Evolutionary conservation across 768 basidiomycete species (phyloP), one percentile per base, ranked within the genome.

Genomic region (Collybia sp.): DNA sequence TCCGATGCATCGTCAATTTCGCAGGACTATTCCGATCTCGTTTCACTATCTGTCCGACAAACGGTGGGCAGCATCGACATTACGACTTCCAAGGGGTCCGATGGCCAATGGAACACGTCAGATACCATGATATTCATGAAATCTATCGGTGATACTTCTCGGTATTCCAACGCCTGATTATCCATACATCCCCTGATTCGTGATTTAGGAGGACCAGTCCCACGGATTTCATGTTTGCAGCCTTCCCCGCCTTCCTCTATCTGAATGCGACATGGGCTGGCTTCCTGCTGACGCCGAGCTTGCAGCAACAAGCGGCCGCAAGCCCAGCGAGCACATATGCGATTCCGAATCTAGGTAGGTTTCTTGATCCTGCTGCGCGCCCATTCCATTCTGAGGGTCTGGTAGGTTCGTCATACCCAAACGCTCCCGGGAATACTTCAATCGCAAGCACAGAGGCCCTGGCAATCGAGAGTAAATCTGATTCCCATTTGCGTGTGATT

Each of bases 221-320:
- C 1, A 77, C 82, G 8, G 81, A n/a, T n/a, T n/a, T 80, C 17
- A 71, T 71, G 19, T 72, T 73, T 58, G 71, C 71, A 3, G 60
- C 78, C 6, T 81, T 75, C 73, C 80, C 69, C 9, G 59, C 73
- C 3, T 61, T 79, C 42, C 57, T 83, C 43, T 83, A 82, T 53
- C 64, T 71, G 42, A 80, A 82, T 54, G 74, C 80, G 1, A 4
- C 25, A 3, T 25, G 25, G 25, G 25, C 25, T 25, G 25, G 25
- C 49, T 44, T 1, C 66, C 82, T 19, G 79, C 80, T 1, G 80
- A 79, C 57, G 77, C 69, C 55, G 66, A 83, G 6, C 65, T 85
- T 8, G 72, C 79, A 47, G 79, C 77, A 59, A 80, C 78, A 0
- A 76, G 74, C 1, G 82, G 82, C 0, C 76, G 77, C 47, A 84